These are phyloP conservation scores for Stemphylium lycopersici DNA, from an alignment of 2,329 filamentous ascomycete genomes.

Conservation along the genomic window DNA sequence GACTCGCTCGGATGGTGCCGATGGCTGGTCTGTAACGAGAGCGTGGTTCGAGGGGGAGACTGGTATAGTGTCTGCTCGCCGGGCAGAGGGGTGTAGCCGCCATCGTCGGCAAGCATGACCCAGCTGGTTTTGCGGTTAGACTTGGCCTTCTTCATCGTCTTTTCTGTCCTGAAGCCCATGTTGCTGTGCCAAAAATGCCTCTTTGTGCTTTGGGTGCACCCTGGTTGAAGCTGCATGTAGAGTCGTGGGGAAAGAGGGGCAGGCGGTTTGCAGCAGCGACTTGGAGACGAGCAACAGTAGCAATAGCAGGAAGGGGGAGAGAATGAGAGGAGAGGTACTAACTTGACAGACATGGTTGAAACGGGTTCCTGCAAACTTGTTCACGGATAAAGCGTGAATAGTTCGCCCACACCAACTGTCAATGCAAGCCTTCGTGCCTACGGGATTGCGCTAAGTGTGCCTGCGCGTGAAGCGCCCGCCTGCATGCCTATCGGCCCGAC, in stretches of 20 bases:
- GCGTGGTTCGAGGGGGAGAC: slow-evolving; percentile 77
- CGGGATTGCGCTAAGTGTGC: slow-evolving; percentile 12
- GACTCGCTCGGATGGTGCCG: slow-evolving; percentile 67
- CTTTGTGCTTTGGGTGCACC: not conserved
- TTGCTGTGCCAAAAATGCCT: not conserved
- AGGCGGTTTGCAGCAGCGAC: slow-evolving; percentile 4
- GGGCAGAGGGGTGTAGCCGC: slow-evolving; percentile 81
- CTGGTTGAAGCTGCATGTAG: slow-evolving; percentile 8
- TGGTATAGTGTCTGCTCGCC: slow-evolving; percentile 82
- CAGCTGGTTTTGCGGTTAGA: slow-evolving; percentile 64
- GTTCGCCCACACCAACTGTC: slow-evolving; percentile 24
- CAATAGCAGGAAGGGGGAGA: not conserved
- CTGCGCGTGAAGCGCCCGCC: slow-evolving; percentile 28
- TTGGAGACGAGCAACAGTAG: not conserved
- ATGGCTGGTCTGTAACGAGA: slow-evolving; percentile 75
- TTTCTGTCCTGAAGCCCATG: slow-evolving; percentile 15
- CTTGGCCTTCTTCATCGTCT: slow-evolving; percentile 32
- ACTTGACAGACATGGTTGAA: slow-evolving; percentile 50
- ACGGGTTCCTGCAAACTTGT: slow-evolving; percentile 23
- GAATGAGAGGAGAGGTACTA: slow-evolving; percentile 30
- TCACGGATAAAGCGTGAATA: slow-evolving; percentile 28
- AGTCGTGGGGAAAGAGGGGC: slow-evolving; percentile 17
- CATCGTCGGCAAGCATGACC: slow-evolving; percentile 83
- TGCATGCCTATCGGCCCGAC: slow-evolving; percentile 24
- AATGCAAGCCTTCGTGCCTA: slow-evolving; percentile 28